Base-by-base conservation (phyloP, 2,329 filamentous ascomycete genomes). In the Aaosphaeria pasadenensis region DNA sequence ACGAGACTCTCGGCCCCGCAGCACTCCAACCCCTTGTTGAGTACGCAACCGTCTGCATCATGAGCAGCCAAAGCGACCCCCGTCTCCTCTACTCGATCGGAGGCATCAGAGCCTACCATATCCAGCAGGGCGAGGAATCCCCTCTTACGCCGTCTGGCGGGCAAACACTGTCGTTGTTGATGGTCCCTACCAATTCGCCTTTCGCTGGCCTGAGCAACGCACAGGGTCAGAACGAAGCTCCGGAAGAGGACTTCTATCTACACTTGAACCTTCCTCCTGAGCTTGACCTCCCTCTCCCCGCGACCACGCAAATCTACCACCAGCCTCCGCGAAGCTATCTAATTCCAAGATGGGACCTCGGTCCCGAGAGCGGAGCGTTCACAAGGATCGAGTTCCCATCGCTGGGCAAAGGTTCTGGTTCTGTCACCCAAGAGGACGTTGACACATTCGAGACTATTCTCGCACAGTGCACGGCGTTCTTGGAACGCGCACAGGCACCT, bases 371-470 rank as follows among this genome's bases (percentile, higher is more conserved):
- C 55, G 91, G 91, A 50, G 89, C 91, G 13, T 97, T 97, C 66
- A 96, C 92, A 17, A 82, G 91, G 47, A 90, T 99, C 64, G 88
- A 96, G 67, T 97, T 99, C 58, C 91, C 91, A 0, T 69, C 79
- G 3, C 75, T 88, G 28, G 89, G 89, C 17, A 84, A 78, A 51
- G 85, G 88, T 1, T 68, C 77, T 1, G 67, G 66, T 32, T 77
- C 81, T 32, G 86, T 88, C 29, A 82, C 88, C 1, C 91, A 96
- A 69, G 91, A 97, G 67, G 92, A 96, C 68, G 79, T 95, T 39
- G 91, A 96, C 66, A 97, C 92, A 1, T 97, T 96, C 63, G 92
- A 97, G 76, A 96, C 92, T 3, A 97, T 97, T 55, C 79, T 97
- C 44, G 92, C 92, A n/a, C 91, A 97, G 73, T 97, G 92, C 71